Percentiles rank a stretch among this genome's conserved stretches.
Conservation (phyloP, 371 early-diverging fungal genomes). For the Rhizopus arrhizus region DNA sequence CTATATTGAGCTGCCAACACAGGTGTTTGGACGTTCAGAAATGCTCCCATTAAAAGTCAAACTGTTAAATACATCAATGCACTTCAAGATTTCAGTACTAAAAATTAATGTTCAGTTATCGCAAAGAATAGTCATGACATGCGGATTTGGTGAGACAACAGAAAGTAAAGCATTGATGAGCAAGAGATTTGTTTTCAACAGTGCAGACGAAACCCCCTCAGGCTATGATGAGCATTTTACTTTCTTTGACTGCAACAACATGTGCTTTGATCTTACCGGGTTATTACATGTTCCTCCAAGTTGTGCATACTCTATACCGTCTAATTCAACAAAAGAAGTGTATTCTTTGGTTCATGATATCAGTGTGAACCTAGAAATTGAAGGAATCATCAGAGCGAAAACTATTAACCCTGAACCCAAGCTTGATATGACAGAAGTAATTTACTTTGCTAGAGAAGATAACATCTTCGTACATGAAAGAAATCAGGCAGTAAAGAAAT, state of each 20-base stretch:
- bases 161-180: not conserved
- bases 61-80: constrained; percentile 1
- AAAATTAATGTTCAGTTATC: constrained; percentile 3
- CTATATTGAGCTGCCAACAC: constrained; percentile 9
- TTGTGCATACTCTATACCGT: constrained; percentile 5
- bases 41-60: constrained; percentile 7
- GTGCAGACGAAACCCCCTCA: not conserved
- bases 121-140: constrained; percentile 14
- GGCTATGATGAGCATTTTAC: not conserved
- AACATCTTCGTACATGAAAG: too few relatives aligned
- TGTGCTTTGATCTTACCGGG: constrained; percentile 14
- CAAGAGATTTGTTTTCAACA: constrained; percentile 2
- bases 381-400: not conserved
- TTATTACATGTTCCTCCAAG: constrained; percentile 5
- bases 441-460: too few relatives aligned
- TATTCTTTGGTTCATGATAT: constrained; percentile 13
- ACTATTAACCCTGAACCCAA: too few relatives aligned
- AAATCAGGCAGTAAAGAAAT: too few relatives aligned
- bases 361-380: constrained; percentile 2
- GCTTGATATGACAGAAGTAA: too few relatives aligned
- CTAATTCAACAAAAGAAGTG: constrained; percentile 3
- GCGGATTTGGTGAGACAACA: constrained; percentile 16
- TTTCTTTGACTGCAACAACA: not conserved
- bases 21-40: constrained; percentile 7
- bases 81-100: constrained; percentile 7